phyloP scores from a whole-genome alignment of 805 yeast species.

The Wickerhamomyces xylosicus region DNA sequence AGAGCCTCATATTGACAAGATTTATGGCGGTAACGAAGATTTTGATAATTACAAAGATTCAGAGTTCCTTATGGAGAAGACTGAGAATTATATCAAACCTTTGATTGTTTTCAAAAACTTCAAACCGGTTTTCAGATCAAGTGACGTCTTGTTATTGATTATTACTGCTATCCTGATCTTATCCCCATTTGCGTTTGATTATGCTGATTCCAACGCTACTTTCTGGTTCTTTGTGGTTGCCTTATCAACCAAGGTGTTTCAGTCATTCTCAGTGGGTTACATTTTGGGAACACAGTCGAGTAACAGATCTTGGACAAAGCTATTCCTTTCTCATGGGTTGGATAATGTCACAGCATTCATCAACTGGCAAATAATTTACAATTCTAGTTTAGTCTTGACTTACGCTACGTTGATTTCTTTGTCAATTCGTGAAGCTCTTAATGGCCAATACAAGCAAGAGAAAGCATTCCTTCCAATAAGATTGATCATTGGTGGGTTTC shows the following conservation, averaged over 20 bases:
- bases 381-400: conserved; percentile 38
- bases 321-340: conserved; percentile 53
- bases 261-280: conserved; percentile 38
- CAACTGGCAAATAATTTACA: conserved; percentile 65
- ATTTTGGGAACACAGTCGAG: conserved; percentile 51
- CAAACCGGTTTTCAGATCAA: conserved; percentile 43
- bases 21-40: conserved; percentile 41
- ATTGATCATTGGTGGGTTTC: conserved; percentile 45
- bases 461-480: conserved; percentile 36
- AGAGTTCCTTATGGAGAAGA: conserved; percentile 14
- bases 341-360: conserved; percentile 56
- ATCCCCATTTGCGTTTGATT: conserved; percentile 28
- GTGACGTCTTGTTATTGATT: conserved; percentile 44
- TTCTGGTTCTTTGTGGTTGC: conserved; percentile 19
- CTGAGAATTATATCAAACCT: conserved; percentile 38
- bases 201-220: conserved; percentile 20
- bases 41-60: conserved; percentile 12
- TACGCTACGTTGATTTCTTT: conserved; percentile 40
- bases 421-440: conserved; percentile 22
- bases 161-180: conserved; percentile 30
- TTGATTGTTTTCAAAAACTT: conserved; percentile 49
- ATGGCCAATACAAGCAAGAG: conserved; percentile 19
- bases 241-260: conserved; percentile 37
- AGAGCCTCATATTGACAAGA: conserved; percentile 80
- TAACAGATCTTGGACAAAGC: conserved; percentile 51